Evolutionary conservation across 139 green algal species (phyloP).

Genomic region (Ettlia oleoabundans): DNA sequence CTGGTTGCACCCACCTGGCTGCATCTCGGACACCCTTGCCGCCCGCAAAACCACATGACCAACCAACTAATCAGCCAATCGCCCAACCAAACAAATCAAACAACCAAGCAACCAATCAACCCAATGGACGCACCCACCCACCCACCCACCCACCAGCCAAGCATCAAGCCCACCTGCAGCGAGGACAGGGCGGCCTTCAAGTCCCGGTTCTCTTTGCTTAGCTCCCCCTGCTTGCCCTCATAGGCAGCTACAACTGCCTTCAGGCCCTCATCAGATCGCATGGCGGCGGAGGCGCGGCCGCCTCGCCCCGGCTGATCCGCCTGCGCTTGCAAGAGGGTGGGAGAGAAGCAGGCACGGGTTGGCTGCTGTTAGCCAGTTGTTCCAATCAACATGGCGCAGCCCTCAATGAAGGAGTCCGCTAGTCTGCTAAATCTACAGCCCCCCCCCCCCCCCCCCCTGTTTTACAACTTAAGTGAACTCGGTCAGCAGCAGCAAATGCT

Average conservation of each 20-base stretch:
- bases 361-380: no score
- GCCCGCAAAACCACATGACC: no score
- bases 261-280: conserved; percentile 36
- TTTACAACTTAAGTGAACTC: no score
- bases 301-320: not conserved
- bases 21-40: no score
- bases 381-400: no score
- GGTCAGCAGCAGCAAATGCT: no score
- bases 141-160: not conserved
- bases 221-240: conserved; percentile 55
- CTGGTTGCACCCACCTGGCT: no score
- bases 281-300: not conserved
- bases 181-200: conserved; percentile 48
- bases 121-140: not conserved
- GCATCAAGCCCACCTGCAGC: conserved; percentile 30
- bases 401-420: no score
- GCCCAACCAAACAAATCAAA: not conserved
- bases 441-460: no score
- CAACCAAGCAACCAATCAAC: not conserved
- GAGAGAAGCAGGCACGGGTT: not conserved
- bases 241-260: conserved; percentile 61
- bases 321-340: not conserved
- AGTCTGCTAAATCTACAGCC: no score
- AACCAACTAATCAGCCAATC: no score
- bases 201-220: conserved; percentile 52